Conservation (phyloP, 768 basidiomycete genomes). For the Saitozyma sp. region DNA sequence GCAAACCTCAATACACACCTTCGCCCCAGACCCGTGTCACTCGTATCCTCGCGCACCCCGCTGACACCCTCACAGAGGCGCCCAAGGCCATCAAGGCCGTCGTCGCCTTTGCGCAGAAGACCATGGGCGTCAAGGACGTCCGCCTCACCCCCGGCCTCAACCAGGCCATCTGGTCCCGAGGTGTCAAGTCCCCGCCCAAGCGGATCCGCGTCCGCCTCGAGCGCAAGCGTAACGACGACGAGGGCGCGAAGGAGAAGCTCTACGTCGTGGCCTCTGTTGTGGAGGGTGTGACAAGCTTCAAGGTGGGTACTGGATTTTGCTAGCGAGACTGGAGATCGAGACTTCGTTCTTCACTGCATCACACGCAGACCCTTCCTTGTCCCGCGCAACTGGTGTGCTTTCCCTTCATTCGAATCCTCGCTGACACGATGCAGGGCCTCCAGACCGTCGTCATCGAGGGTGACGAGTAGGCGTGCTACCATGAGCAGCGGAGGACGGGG, state of each 20-base stretch:
- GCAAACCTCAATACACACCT: neutral
- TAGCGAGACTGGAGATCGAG: neutral
- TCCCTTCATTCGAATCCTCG: too few species aligned
- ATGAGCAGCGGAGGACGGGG: too few species aligned
- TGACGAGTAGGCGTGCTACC: constrained; percentile 19
- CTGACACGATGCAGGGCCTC: constrained; percentile 20
- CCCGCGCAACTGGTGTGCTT: neutral
- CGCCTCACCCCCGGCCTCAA: constrained; percentile 94
- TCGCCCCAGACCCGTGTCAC: too few species aligned
- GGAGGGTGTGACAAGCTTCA: constrained; percentile 69
- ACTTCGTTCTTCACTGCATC: too few species aligned
- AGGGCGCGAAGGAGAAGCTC: constrained; percentile 97
- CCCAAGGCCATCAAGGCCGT: constrained; percentile 96
- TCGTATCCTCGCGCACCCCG: neutral
- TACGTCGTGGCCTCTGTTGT: constrained; percentile 87
- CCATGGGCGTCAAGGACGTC: constrained; percentile 94
- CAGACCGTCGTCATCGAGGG: constrained; percentile 37
- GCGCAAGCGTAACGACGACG: constrained; percentile 98
- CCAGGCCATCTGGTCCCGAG: constrained; percentile 89
- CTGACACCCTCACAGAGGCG: constrained; percentile 55
- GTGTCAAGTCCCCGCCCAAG: constrained; percentile 90
- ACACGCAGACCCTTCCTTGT: neutral
- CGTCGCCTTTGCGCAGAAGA: constrained; percentile 82
- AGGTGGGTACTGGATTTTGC: constrained; percentile 60
- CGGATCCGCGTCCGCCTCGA: constrained; percentile 90